phyloP scores from a whole-genome alignment of 2,329 filamentous ascomycete species.

The Aspergillus texensis region DNA sequence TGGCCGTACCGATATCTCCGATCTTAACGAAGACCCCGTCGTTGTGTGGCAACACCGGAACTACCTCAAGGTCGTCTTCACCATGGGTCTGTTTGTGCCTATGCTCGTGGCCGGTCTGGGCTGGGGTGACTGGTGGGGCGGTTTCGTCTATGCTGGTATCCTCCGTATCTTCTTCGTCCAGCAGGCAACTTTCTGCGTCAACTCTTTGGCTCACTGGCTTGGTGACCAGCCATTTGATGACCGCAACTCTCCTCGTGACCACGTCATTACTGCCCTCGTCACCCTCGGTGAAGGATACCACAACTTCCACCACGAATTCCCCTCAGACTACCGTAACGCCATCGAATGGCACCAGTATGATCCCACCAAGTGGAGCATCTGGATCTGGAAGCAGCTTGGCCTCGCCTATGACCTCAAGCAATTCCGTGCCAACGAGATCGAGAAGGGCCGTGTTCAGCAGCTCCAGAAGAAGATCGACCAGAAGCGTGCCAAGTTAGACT shows the following conservation, averaged over 20 bases:
- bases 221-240: conserved; percentile 92
- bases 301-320: conserved; percentile 96
- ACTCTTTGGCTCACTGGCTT: conserved; percentile 87
- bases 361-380: conserved; percentile 89
- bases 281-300: conserved; percentile 89
- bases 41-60: conserved; percentile 87
- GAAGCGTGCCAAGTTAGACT: conserved; percentile 79
- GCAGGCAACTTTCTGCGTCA: conserved; percentile 92
- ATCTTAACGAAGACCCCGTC: conserved; percentile 82
- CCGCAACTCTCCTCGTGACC: conserved; percentile 86
- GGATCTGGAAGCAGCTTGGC: conserved; percentile 79
- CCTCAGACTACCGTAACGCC: conserved; percentile 88
- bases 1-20: conserved; percentile 84
- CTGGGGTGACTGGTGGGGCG: conserved; percentile 81
- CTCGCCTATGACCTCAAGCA: conserved; percentile 86
- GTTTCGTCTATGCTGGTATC: conserved; percentile 82
- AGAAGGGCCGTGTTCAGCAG: conserved; percentile 88
- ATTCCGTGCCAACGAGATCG: conserved; percentile 89
- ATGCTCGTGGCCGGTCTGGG: conserved; percentile 73
- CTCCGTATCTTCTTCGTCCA: conserved; percentile 87
- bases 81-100: conserved; percentile 77
- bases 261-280: conserved; percentile 81
- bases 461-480: conserved; percentile 91
- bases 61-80: conserved; percentile 77
- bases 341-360: conserved; percentile 92